These are phyloP conservation scores for Ustilago hordei DNA, from an alignment of 1,284 basidiomycete genomes.

Conservation along the genomic window DNA sequence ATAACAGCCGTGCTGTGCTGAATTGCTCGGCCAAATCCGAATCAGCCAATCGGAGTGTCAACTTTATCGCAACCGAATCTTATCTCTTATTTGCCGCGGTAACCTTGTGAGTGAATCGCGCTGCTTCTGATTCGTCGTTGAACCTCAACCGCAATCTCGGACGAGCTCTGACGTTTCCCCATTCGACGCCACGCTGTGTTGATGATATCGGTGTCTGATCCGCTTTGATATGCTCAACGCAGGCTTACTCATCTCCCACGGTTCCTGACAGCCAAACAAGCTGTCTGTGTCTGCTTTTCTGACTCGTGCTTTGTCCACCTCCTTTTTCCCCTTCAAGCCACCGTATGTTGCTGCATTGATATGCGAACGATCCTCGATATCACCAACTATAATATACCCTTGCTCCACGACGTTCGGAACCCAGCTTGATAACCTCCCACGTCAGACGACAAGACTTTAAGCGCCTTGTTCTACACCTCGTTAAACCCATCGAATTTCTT, in stretches of 20 bases:
- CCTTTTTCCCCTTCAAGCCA: not conserved
- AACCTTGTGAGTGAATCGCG: not conserved
- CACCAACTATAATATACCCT: not conserved
- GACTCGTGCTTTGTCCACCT: not conserved
- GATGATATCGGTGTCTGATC: not conserved
- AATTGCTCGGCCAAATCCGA: conserved; percentile 16
- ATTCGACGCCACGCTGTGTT: conserved; percentile 4
- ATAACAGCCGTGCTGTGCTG: not conserved
- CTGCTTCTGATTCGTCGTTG: conserved; percentile 9
- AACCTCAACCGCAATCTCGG: conserved; percentile 15
- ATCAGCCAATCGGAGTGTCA: not conserved
- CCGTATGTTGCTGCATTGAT: too few species aligned
- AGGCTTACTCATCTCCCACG: not conserved
- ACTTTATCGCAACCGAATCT: conserved; percentile 7
- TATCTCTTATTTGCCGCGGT: conserved; percentile 6
- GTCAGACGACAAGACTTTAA: not conserved
- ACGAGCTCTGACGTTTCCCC: conserved; percentile 4
- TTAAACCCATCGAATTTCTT: not conserved
- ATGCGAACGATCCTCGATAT: not conserved
- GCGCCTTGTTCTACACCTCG: not conserved
- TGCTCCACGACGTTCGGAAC: not conserved
- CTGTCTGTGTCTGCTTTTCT: not conserved
- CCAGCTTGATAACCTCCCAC: not conserved
- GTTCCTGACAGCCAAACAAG: not conserved
- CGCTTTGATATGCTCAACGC: not conserved